Percentiles rank a stretch among this genome's conserved stretches.
phyloP scores from a whole-genome alignment of 768 basidiomycete species.

The Suillus placidus region DNA sequence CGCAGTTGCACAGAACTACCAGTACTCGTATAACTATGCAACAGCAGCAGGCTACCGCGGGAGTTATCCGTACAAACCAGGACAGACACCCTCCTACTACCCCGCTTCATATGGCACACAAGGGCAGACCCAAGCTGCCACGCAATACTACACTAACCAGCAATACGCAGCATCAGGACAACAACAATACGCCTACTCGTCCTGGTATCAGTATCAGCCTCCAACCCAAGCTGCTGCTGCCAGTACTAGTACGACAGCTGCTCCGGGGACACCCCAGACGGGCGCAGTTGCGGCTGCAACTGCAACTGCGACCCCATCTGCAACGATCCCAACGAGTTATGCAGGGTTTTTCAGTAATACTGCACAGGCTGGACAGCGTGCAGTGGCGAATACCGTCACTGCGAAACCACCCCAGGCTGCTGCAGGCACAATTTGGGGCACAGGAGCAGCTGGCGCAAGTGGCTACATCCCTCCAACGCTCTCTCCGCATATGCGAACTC shows the following conservation, averaged over 20 bases:
- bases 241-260: conserved; percentile 32
- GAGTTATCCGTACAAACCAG: conserved; percentile 41
- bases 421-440: conserved; percentile 26
- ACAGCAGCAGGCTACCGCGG: conserved; percentile 34
- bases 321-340: conserved; percentile 40
- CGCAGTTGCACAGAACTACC: conserved; percentile 32
- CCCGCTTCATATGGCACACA: conserved; percentile 30
- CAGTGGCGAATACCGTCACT: conserved; percentile 56
- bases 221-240: conserved; percentile 28
- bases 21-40: conserved; percentile 41
- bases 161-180: conserved; percentile 39
- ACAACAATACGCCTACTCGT: conserved; percentile 44
- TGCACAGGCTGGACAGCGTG: conserved; percentile 44
- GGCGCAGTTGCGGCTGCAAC: conserved; percentile 26
- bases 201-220: conserved; percentile 48
- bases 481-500: conserved; percentile 44
- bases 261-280: conserved; percentile 49
- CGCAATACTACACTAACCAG: conserved; percentile 41
- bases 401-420: conserved; percentile 34
- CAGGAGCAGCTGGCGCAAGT: conserved; percentile 15
- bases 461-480: conserved; percentile 39
- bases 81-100: conserved; percentile 38
- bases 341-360: conserved; percentile 42
- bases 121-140: conserved; percentile 28
- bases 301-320: conserved; percentile 29